A percentile compares a stretch with the other conserved stretches of the same genome.
Conservation (phyloP, 208 protist species). For the Borovskyia barvae region DNA sequence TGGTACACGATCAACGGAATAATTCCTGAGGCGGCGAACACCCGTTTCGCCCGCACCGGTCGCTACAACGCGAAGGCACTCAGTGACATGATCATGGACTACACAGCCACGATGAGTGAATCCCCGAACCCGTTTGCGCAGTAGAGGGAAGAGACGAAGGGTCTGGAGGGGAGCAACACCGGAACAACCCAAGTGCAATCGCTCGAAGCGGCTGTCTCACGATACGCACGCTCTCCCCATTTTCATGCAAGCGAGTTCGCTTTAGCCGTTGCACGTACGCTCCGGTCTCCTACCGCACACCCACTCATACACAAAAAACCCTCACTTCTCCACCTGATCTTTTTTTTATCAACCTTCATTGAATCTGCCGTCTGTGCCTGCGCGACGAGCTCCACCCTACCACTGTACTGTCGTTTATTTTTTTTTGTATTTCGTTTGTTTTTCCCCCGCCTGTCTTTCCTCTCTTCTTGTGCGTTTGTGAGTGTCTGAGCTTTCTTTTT, state of each 20-base stretch:
- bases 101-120: constrained; percentile 22
- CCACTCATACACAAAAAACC: too few relatives aligned
- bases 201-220: too few relatives aligned
- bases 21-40: constrained; percentile 15
- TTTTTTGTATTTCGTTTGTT: constrained; percentile 6
- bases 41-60: constrained; percentile 29
- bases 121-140: constrained; percentile 5
- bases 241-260: too few relatives aligned
- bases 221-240: too few relatives aligned
- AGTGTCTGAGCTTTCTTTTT: not conserved
- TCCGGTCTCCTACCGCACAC: too few relatives aligned
- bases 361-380: too few relatives aligned
- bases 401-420: not conserved
- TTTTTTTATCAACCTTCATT: not conserved
- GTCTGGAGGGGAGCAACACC: too few relatives aligned
- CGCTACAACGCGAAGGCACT: constrained; percentile 42
- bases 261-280: too few relatives aligned
- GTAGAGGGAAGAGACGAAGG: constrained; percentile 1
- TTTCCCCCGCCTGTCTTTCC: not conserved
- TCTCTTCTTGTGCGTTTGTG: not conserved
- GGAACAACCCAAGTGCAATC: too few relatives aligned
- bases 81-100: constrained; percentile 38
- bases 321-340: not conserved
- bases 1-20: constrained; percentile 29
- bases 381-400: too few relatives aligned